Conservation (phyloP, 805 yeast genomes). For the Kazachstania kunashirensis region DNA sequence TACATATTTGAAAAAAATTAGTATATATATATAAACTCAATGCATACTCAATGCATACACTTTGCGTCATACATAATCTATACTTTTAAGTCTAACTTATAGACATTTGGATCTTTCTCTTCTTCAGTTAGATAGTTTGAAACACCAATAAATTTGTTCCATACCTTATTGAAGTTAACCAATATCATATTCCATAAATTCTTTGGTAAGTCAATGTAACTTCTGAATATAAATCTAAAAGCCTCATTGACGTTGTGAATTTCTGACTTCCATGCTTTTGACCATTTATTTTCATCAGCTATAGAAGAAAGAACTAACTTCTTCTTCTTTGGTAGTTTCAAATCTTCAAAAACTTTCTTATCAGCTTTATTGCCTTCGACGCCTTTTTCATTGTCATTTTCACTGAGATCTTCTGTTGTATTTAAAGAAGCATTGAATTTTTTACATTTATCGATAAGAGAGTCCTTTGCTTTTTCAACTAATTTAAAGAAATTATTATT, state of each 20-base stretch:
- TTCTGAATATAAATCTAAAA: constrained; percentile 47
- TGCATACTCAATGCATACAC: neutral
- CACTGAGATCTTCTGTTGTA: neutral
- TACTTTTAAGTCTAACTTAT: constrained; percentile 17
- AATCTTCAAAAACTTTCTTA: constrained; percentile 14
- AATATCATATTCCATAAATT: constrained; percentile 44
- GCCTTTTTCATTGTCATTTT: neutral
- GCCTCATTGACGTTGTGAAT: constrained; percentile 48
- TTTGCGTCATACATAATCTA: neutral
- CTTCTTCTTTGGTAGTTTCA: constrained; percentile 19
- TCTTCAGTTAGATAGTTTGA: constrained; percentile 24
- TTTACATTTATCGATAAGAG: constrained; percentile 10
- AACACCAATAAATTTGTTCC: constrained; percentile 72
- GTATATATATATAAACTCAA: neutral
- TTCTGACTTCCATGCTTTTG: constrained; percentile 43
- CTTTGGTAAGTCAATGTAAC: constrained; percentile 65
- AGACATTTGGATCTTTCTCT: constrained; percentile 14
- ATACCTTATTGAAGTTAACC: constrained; percentile 42
- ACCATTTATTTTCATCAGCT: constrained; percentile 11
- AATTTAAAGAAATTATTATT: constrained; percentile 27
- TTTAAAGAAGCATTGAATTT: constrained; percentile 20
- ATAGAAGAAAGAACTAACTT: constrained; percentile 1
- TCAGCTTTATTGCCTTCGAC: neutral
- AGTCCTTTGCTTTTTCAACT: constrained; percentile 22
- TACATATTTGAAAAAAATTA: too few species aligned